Percentiles rank a stretch among this genome's conserved stretches.
Evolutionary conservation across 805 yeast species (phyloP).

Genomic region (Suhomyces vadensis): DNA sequence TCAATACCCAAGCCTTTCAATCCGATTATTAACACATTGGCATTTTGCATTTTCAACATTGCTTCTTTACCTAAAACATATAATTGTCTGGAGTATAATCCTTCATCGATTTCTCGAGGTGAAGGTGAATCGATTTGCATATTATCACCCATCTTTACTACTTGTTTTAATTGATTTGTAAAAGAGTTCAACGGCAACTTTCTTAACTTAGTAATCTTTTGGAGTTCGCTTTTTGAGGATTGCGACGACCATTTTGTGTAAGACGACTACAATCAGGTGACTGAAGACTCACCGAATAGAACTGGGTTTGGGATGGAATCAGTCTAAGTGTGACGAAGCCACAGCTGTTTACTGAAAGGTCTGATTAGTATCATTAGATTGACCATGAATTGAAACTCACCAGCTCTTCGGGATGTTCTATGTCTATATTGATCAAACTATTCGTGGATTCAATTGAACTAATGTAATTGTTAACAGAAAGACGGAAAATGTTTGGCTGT

Average conservation of each 20-base stretch:
- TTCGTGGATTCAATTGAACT: too few relatives aligned
- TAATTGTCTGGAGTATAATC: constrained; percentile 93
- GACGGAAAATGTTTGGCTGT: too few relatives aligned
- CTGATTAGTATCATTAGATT: too few relatives aligned
- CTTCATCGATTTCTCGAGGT: constrained; percentile 70
- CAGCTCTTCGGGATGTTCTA: too few relatives aligned
- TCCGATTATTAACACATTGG: constrained; percentile 90
- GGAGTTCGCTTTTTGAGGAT: not conserved
- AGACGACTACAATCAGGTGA: not conserved
- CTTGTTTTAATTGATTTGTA: not conserved
- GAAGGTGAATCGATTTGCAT: constrained; percentile 48
- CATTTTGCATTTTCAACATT: constrained; percentile 92
- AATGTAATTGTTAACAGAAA: too few relatives aligned
- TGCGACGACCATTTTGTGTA: not conserved
- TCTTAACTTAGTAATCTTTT: not conserved
- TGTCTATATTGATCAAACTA: too few relatives aligned
- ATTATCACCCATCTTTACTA: constrained; percentile 21
- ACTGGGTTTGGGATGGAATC: not conserved
- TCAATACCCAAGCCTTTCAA: constrained; percentile 92
- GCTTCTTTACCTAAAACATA: constrained; percentile 97
- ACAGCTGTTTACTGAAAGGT: too few relatives aligned
- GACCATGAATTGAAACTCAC: too few relatives aligned
- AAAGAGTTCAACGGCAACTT: not conserved
- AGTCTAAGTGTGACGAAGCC: too few relatives aligned
- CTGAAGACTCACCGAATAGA: too few relatives aligned